A percentile compares a stretch with the other conserved stretches of the same genome.
These are phyloP conservation scores for Podila epicladia DNA, from an alignment of 192 early-diverging fungal genomes.

Conservation along the genomic window DNA sequence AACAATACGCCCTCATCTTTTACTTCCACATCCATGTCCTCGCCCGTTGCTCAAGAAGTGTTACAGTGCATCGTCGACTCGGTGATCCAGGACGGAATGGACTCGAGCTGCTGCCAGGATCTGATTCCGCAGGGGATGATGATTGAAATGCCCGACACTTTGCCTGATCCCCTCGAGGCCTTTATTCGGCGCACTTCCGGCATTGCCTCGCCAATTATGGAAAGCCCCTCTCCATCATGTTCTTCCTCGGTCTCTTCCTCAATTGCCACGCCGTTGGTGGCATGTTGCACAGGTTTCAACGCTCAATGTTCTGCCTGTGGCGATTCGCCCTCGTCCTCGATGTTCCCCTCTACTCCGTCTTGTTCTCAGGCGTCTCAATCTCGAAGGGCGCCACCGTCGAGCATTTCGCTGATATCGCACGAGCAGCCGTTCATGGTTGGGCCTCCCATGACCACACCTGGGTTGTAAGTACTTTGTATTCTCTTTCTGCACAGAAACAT, in stretches of 20 bases:
- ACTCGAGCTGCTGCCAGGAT: not conserved
- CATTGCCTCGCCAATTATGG: not conserved
- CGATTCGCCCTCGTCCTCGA: not conserved
- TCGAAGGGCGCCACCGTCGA: not conserved
- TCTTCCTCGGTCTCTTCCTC: not conserved
- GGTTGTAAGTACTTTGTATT: no score
- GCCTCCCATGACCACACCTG: not conserved
- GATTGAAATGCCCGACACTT: not conserved
- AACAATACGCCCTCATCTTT: not conserved
- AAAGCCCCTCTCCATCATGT: not conserved
- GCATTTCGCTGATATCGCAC: not conserved
- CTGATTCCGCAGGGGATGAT: not conserved
- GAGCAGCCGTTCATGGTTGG: not conserved
- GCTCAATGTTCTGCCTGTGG: not conserved
- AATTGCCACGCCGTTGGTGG: no score
- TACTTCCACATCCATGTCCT: not conserved
- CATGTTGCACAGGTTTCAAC: conserved; percentile 1
- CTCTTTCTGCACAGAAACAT: no score
- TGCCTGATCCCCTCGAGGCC: not conserved
- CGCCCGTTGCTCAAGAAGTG: not conserved
- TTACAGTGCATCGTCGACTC: conserved; percentile 1
- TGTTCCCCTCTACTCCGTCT: not conserved
- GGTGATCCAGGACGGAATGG: not conserved
- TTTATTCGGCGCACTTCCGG: not conserved
- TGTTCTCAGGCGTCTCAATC: not conserved